Conservation (phyloP, 2,329 filamentous ascomycete genomes). For the Pyrenochaeta sp. region DNA sequence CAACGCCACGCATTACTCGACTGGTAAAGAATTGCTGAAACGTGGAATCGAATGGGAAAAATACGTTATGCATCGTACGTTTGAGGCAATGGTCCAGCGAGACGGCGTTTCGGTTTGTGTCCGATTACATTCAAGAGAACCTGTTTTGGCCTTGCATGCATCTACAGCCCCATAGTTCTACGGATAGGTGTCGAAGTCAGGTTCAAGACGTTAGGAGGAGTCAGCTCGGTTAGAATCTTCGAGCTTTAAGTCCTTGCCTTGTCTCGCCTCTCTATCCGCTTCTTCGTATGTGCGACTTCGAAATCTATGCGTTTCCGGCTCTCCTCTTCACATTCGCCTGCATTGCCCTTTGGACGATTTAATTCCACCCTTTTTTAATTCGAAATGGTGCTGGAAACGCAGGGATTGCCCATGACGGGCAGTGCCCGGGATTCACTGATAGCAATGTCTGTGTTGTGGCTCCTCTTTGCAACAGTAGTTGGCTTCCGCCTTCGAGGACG, state of each 20-base stretch:
- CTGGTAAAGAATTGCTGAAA: neutral
- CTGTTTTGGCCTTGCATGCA: neutral
- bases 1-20: neutral
- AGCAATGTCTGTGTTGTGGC: conserved; percentile 27
- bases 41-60: neutral
- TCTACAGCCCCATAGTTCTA: neutral
- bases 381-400: conserved; percentile 13
- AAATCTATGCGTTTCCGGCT: neutral
- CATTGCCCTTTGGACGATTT: conserved; percentile 2
- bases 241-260: conserved; percentile 1
- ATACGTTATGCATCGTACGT: neutral
- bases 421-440: conserved; percentile 28
- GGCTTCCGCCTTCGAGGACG: conserved; percentile 23
- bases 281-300: neutral
- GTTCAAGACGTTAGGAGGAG: conserved; percentile 1
- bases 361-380: too few relatives aligned
- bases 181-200: neutral
- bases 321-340: neutral
- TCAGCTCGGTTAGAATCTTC: conserved; percentile 5
- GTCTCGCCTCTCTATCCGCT: neutral
- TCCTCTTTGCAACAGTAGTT: conserved; percentile 20
- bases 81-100: neutral
- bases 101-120: neutral
- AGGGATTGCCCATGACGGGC: conserved; percentile 22
- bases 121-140: neutral